Evolutionary conservation across 2,329 filamentous ascomycete species (phyloP).

Genomic region (Polytolypa hystricis): DNA sequence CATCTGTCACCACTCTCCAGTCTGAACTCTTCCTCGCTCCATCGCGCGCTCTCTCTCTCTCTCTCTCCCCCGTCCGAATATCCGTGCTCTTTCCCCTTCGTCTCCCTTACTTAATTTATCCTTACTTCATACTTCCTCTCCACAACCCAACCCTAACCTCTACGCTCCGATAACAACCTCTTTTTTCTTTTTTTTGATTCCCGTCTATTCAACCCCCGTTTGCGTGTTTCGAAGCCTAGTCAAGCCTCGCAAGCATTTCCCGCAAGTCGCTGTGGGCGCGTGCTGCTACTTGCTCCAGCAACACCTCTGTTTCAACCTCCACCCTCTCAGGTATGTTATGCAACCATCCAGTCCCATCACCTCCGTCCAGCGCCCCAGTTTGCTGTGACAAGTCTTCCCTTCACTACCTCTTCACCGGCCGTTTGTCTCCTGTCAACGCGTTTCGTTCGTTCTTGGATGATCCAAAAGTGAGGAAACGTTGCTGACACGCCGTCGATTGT

Average conservation of each 20-base stretch:
- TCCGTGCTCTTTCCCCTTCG: no score
- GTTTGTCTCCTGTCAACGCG: not conserved
- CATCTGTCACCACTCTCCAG: not conserved
- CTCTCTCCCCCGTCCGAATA: constrained; percentile 1
- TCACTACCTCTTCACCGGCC: not conserved
- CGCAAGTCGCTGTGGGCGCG: constrained; percentile 10
- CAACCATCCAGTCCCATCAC: no score
- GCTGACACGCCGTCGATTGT: no score
- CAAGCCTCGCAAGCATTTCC: constrained; percentile 10
- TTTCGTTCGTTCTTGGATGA: not conserved
- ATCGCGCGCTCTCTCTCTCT: constrained; percentile 3
- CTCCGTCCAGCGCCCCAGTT: not conserved
- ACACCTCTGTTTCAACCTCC: constrained; percentile 5
- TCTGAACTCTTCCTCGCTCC: no score
- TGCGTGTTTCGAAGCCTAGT: no score
- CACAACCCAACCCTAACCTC: no score
- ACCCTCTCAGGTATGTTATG: not conserved
- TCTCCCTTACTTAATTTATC: no score
- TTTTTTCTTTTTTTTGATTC: no score
- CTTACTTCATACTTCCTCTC: no score
- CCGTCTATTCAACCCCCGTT: no score
- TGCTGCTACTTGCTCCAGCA: constrained; percentile 7
- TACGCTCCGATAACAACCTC: no score
- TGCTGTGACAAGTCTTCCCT: not conserved
- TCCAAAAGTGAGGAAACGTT: no score